These are phyloP conservation scores for Kwoniella heveanensis DNA, from an alignment of 768 basidiomycete genomes.

Conservation along the genomic window DNA sequence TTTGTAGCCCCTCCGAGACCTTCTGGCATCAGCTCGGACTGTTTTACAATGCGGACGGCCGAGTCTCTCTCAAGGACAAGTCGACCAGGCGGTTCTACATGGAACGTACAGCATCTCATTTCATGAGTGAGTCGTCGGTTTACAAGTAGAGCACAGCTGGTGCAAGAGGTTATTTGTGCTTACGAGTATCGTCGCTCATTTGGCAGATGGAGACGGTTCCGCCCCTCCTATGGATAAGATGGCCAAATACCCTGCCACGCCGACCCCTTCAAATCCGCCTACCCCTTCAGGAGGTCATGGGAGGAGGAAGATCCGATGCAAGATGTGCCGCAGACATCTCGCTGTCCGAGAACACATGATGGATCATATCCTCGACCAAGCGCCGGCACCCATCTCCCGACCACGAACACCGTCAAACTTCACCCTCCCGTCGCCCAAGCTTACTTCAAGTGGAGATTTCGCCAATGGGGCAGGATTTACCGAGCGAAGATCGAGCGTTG, in stretches of 20 bases:
- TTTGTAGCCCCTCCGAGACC: slow-evolving; percentile 79
- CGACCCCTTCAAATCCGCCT: slow-evolving; percentile 64
- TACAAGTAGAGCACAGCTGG: too few species aligned
- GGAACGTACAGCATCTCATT: slow-evolving; percentile 70
- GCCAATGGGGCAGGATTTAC: neutral
- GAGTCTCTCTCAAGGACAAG: slow-evolving; percentile 68
- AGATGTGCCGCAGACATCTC: slow-evolving; percentile 85
- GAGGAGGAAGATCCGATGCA: slow-evolving; percentile 77
- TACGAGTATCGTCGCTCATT: too few species aligned
- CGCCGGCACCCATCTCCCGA: slow-evolving; percentile 38
- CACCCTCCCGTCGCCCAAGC: slow-evolving; percentile 39
- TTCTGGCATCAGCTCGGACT: slow-evolving; percentile 79
- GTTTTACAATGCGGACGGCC: slow-evolving; percentile 72
- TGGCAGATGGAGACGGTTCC: slow-evolving; percentile 72
- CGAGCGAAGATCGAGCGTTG: slow-evolving; percentile 25
- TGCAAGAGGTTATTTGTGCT: neutral
- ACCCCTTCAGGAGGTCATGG: slow-evolving; percentile 64
- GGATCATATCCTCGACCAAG: slow-evolving; percentile 64
- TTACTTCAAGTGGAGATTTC: slow-evolving; percentile 9
- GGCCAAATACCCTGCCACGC: slow-evolving; percentile 70
- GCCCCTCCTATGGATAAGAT: slow-evolving; percentile 71
- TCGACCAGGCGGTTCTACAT: slow-evolving; percentile 79
- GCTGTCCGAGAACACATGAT: slow-evolving; percentile 92
- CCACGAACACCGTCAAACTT: slow-evolving; percentile 50
- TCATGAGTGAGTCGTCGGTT: slow-evolving; percentile 83